A percentile compares a stretch with the other conserved stretches of the same genome.
Evolutionary conservation across 1,284 basidiomycete genomes (phyloP).

Genomic region (Phylloporus sp.): DNA sequence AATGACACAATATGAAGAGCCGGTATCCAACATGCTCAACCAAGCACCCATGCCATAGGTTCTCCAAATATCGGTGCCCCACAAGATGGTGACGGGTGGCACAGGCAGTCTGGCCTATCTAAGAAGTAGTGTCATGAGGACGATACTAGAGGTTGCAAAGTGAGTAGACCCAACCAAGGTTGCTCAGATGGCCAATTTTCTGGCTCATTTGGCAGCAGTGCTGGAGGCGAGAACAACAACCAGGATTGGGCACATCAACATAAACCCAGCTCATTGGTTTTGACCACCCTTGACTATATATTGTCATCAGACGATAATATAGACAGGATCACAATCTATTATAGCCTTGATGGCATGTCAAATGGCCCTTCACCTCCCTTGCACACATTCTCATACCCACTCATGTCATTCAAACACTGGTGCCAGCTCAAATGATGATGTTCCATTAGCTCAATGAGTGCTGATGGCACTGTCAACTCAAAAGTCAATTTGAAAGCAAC

Average conservation of each 20-base stretch:
- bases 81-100: constrained; percentile 18
- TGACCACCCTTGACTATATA: constrained; percentile 35
- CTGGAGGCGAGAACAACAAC: too few species aligned
- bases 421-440: constrained; percentile 52
- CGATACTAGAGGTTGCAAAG: constrained; percentile 15
- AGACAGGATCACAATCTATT: constrained; percentile 46
- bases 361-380: constrained; percentile 27
- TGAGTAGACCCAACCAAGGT: constrained; percentile 10
- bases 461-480: constrained; percentile 80
- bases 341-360: constrained; percentile 40
- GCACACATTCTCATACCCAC: constrained; percentile 26
- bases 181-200: constrained; percentile 11
- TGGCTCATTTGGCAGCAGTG: constrained; percentile 37
- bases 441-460: constrained; percentile 77
- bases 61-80: constrained; percentile 9
- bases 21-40: background rate
- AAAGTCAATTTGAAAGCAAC: constrained; percentile 71
- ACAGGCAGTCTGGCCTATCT: constrained; percentile 12
- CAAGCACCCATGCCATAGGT: background rate
- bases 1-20: constrained; percentile 42
- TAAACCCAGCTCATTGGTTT: constrained; percentile 35
- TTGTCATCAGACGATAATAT: constrained; percentile 48
- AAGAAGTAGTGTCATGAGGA: constrained; percentile 14
- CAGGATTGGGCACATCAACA: constrained; percentile 39
- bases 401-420: constrained; percentile 26